Evolutionary conservation across 495 filamentous ascomycete genomes (phyloP), one percentile per base, ranked within the genome.

Genomic region (Diplogelasinospora grovesii): DNA sequence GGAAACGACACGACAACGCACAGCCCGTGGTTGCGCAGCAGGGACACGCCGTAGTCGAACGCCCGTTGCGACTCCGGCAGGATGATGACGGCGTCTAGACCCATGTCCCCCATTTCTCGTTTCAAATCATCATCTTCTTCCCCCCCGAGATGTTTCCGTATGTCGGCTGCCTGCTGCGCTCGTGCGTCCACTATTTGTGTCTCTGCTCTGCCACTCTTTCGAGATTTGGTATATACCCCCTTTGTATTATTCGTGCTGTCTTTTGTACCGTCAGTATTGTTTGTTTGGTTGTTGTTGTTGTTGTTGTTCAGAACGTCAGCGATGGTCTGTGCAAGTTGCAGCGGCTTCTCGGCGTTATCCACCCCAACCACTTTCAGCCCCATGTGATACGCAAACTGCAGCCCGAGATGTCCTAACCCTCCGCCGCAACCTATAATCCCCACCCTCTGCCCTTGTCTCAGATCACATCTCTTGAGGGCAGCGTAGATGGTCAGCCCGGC

Each of bases 401-500:
- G 69, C 3, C 73, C 74, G 21, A 78, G 37, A 56, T 79, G 74
- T 7, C 75, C 75, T 2, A 79, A 59, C 8, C 74, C 75, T 10
- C 75, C 75, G 14, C 54, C 54, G 21, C 74, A 59, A 1, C 74
- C 75, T 43, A 77, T 63, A 21, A 79, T 55, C 6, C 60, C 75
- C 4, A 77, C 69, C 6, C 65, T 51, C 23, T 70, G 59, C 0
- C 63, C 69, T 0, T 61, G 46, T 32, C 54, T 49, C 8, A 73
- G 44, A n/a, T 58, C 57, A 35, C 68, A 70, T 34, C 64, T 56
- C 5, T 57, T 56, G 21, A 77, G 41, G 2, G 63, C 55, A 13
- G 60, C 68, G 56, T 65, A 78, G 20, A 77, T 68, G 0, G 75
- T 79, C 0, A 67, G 60, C 21, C 75, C 74, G 18, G 68, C 74